phyloP scores from a whole-genome alignment of 306 rosid genomes.

The Quercus berberidifolia region DNA sequence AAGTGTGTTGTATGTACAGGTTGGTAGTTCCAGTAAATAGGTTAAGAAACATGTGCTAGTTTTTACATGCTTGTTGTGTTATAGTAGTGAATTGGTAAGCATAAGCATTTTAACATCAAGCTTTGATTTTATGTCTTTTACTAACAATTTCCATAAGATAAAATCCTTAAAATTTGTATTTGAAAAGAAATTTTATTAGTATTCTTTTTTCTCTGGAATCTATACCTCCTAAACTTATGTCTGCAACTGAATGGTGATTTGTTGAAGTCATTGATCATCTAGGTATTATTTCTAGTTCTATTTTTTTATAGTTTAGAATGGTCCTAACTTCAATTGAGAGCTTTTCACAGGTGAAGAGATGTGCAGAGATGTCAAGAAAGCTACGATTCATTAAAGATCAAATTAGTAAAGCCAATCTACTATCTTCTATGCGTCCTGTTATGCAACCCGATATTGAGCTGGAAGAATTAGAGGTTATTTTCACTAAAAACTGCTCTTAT shows the following conservation, averaged over 20 bases:
- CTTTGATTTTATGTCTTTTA: not conserved
- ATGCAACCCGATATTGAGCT: constrained; percentile 73
- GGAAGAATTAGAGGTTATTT: constrained; percentile 85
- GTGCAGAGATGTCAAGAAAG: constrained; percentile 99
- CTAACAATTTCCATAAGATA: not conserved
- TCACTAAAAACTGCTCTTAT: constrained; percentile 20
- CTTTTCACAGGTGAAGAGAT: constrained; percentile 80
- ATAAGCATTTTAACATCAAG: not conserved
- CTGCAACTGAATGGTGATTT: not conserved
- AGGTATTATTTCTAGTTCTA: not conserved
- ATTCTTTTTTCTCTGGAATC: constrained; percentile 4
- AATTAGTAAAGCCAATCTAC: constrained; percentile 75
- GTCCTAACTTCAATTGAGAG: constrained; percentile 21
- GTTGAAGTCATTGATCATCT: not conserved
- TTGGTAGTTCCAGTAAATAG: constrained; percentile 5
- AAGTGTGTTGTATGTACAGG: not conserved
- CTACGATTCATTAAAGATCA: constrained; percentile 90
- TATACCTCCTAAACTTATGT: not conserved
- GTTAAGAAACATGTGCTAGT: not conserved
- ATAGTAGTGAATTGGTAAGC: not conserved
- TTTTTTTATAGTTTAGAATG: not conserved
- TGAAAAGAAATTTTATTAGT: not conserved
- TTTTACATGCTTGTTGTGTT: not conserved
- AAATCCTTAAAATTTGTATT: constrained; percentile 14
- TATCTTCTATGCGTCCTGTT: constrained; percentile 52